Evolutionary conservation across 2,329 filamentous ascomycete genomes (phyloP).

Genomic region (Ascochyta viciae-villosae): DNA sequence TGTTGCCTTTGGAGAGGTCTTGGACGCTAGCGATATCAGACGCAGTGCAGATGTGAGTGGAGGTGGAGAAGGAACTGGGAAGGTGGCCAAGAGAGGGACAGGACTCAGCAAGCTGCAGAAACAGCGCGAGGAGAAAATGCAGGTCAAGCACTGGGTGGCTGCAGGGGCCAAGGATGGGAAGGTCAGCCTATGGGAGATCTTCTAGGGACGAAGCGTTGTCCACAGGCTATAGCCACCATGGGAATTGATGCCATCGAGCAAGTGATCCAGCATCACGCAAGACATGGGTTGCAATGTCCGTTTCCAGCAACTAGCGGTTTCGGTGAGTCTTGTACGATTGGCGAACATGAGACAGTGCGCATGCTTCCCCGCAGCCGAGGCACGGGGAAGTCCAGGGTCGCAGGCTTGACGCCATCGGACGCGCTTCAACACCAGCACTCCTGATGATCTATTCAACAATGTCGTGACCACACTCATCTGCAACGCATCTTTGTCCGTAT

Average conservation of each 20-base stretch:
- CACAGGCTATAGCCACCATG: neutral
- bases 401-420: constrained; percentile 14
- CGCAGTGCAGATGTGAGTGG: neutral
- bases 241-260: neutral
- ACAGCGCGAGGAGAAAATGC: constrained; percentile 61
- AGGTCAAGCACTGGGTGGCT: constrained; percentile 83
- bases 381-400: constrained; percentile 20
- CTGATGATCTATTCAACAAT: constrained; percentile 10
- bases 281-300: neutral
- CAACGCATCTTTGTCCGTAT: constrained; percentile 1
- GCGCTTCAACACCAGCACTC: constrained; percentile 6
- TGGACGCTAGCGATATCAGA: constrained; percentile 19
- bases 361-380: constrained; percentile 29
- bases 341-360: constrained; percentile 5
- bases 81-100: constrained; percentile 17
- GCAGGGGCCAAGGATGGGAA: constrained; percentile 94
- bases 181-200: constrained; percentile 94
- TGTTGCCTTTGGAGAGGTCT: constrained; percentile 69
- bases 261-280: neutral
- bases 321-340: neutral
- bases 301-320: neutral
- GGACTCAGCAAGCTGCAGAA: constrained; percentile 37
- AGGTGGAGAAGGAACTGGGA: neutral
- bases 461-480: constrained; percentile 5
- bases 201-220: constrained; percentile 50